Evolutionary conservation across 1,284 basidiomycete genomes (phyloP).

Genomic region (Cutaneotrichosporon cavernicola): DNA sequence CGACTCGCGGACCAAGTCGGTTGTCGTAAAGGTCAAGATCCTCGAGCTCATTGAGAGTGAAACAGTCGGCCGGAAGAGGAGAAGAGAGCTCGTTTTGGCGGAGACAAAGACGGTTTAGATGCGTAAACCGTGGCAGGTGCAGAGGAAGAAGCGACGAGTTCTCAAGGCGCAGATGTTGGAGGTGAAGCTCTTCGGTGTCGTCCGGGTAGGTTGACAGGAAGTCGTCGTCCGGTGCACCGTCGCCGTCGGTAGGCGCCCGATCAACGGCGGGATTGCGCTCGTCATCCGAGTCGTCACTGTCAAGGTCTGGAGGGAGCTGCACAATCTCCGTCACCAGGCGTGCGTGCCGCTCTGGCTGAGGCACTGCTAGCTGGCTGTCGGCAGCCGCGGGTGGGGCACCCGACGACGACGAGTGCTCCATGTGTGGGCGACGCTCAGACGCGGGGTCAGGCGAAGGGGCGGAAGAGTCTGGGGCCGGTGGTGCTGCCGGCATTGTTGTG

Average conservation of each 20-base stretch:
- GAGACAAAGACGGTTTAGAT: conserved; percentile 74
- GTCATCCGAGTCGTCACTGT: conserved; percentile 37
- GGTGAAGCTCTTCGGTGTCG: conserved; percentile 81
- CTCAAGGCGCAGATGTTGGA: conserved; percentile 76
- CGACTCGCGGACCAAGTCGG: conserved; percentile 69
- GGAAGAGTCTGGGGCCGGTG: neutral
- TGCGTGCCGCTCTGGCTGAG: neutral
- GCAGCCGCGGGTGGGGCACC: neutral
- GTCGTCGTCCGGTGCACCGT: conserved; percentile 40
- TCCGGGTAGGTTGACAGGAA: conserved; percentile 60
- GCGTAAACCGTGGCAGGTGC: conserved; percentile 66
- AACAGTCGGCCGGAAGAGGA: conserved; percentile 66
- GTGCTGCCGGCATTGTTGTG: neutral
- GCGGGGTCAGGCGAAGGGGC: neutral
- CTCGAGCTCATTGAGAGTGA: conserved; percentile 68
- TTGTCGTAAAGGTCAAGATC: conserved; percentile 97
- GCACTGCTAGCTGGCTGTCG: neutral
- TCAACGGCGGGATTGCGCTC: conserved; percentile 11
- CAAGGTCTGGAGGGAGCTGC: conserved; percentile 19
- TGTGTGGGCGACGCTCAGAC: neutral
- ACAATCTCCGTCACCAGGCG: conserved; percentile 33
- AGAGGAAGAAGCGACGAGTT: conserved; percentile 61
- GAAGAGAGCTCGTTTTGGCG: conserved; percentile 80
- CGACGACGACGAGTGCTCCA: neutral
- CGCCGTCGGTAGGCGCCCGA: conserved; percentile 13